A percentile compares a stretch with the other conserved stretches of the same genome.
phyloP scores from a whole-genome alignment of 768 basidiomycete genomes.

The Clavaria fumosa region DNA sequence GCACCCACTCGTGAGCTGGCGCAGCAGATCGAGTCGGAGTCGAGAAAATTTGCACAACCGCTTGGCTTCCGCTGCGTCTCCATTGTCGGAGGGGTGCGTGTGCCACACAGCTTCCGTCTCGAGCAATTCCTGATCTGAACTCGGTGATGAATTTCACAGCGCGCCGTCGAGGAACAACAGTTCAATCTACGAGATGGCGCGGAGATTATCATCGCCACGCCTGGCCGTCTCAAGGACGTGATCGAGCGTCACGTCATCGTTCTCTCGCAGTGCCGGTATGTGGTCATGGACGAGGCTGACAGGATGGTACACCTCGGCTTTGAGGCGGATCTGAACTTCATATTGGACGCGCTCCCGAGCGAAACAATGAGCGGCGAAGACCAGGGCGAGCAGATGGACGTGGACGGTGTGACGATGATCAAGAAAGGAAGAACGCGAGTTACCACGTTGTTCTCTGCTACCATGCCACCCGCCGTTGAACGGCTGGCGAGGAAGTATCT shows the following conservation, averaged over 20 bases:
- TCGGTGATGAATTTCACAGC: conserved; percentile 25
- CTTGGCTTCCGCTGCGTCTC: conserved; percentile 91
- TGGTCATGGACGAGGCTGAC: conserved; percentile 99
- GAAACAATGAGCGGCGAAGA: conserved; percentile 85
- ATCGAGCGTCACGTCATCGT: conserved; percentile 93
- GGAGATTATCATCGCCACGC: conserved; percentile 97
- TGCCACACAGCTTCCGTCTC: conserved; percentile 4
- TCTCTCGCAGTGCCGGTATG: conserved; percentile 90
- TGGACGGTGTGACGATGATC: conserved; percentile 50
- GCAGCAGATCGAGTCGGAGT: conserved; percentile 91
- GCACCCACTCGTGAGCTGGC: conserved; percentile 98
- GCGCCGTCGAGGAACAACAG: conserved; percentile 94
- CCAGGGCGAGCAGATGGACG: conserved; percentile 58
- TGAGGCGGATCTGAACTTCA: conserved; percentile 86
- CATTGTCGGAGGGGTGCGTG: conserved; percentile 87
- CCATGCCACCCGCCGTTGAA: conserved; percentile 97
- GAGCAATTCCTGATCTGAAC: conserved; percentile 2
- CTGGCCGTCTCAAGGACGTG: conserved; percentile 95
- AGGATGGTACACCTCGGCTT: conserved; percentile 98
- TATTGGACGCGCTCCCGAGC: conserved; percentile 80
- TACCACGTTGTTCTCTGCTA: conserved; percentile 95
- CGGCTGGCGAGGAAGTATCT: conserved; percentile 91
- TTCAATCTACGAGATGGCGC: conserved; percentile 97
- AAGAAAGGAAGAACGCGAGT: conserved; percentile 74
- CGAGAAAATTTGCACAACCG: conserved; percentile 80